Conservation (phyloP, 805 yeast genomes). For the Saturnispora gosingensis region DNA sequence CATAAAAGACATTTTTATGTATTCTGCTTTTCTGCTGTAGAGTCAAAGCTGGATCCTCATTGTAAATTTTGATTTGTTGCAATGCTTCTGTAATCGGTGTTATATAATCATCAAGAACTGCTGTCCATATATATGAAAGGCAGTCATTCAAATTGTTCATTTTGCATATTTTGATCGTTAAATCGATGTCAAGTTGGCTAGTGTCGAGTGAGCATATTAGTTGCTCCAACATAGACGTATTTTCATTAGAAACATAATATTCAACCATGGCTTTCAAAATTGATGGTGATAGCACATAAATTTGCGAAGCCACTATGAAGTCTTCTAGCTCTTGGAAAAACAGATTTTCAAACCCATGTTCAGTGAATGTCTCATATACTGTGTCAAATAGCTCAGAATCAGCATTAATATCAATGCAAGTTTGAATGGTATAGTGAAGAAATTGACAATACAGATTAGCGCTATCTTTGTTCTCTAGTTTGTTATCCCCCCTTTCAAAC, state of each 20-base stretch:
- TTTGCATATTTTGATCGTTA: conserved; percentile 55
- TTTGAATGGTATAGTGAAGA: conserved; percentile 31
- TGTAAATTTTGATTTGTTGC: conserved; percentile 20
- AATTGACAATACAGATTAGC: conserved; percentile 20
- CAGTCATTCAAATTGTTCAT: conserved; percentile 51
- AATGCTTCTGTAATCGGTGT: conserved; percentile 63
- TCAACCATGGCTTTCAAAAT: conserved; percentile 55
- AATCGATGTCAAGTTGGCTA: conserved; percentile 63
- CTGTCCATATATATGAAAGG: conserved; percentile 62
- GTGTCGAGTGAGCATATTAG: conserved; percentile 63
- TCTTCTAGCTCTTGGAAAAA: conserved; percentile 48
- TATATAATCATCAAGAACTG: conserved; percentile 55
- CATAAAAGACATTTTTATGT: conserved; percentile 23
- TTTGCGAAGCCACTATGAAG: conserved; percentile 38
- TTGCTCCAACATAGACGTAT: conserved; percentile 50
- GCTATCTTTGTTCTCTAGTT: conserved; percentile 12
- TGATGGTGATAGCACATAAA: conserved; percentile 48
- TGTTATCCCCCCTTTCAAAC: conserved; percentile 21
- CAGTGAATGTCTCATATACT: conserved; percentile 35
- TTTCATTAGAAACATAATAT: conserved; percentile 32
- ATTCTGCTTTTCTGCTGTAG: conserved; percentile 9
- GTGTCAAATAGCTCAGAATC: conserved; percentile 32
- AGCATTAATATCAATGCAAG: conserved; percentile 31
- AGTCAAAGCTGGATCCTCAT: conserved; percentile 9
- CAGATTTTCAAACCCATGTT: conserved; percentile 24